Base-by-base conservation (phyloP, 176 grass and related monocot species). In the Zoysia japonica region DNA sequence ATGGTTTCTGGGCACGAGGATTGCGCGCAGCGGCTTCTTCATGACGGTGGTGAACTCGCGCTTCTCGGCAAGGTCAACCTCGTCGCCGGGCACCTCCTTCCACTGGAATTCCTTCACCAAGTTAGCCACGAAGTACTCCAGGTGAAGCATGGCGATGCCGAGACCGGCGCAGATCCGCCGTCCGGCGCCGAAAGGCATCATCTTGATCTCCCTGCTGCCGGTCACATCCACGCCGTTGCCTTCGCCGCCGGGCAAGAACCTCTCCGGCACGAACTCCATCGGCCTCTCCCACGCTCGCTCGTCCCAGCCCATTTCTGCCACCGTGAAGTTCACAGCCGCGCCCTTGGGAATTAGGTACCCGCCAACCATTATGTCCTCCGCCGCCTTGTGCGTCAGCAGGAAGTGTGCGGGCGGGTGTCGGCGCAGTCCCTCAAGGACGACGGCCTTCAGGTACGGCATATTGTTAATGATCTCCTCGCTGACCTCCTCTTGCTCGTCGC, bases 111-210 rank as follows among this genome's bases (percentile, higher is more conserved):
- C 92, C 48, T 17, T 55, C 10, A 94, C 85, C 83, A 94, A 71
- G 67, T 94, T 94, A 3, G 86, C 89, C 11, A 94, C 92, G 64
- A 94, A 89, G 59, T 82, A 91, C 77, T 94, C 86, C 0, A 94
- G 77, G 66, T 94, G 88, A 12, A 91, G 68, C 89, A 94, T 88
- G 61, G 86, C 92, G 39, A 89, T 43, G 14, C 61, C 80, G n/a
- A 87, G 62, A 6, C 86, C 89, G 0, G 89, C 63, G 68, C 92
- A 94, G 48, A 94, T 87, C 83, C 92, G 86, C 17, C 92, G 52
- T 0, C 92, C 92, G 1, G 78, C 92, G 53, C 89, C 92, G 67
- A 94, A 94, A 11, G 92, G 92, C 89, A 94, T 94, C 92, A 94
- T 94, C 77, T 64, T 87, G 39, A 94, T 91, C 83, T 49, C 89